Evolutionary conservation across 1,284 basidiomycete species (phyloP), one percentile per base, ranked within the genome.

Genomic region (Cryptococcus floricola): DNA sequence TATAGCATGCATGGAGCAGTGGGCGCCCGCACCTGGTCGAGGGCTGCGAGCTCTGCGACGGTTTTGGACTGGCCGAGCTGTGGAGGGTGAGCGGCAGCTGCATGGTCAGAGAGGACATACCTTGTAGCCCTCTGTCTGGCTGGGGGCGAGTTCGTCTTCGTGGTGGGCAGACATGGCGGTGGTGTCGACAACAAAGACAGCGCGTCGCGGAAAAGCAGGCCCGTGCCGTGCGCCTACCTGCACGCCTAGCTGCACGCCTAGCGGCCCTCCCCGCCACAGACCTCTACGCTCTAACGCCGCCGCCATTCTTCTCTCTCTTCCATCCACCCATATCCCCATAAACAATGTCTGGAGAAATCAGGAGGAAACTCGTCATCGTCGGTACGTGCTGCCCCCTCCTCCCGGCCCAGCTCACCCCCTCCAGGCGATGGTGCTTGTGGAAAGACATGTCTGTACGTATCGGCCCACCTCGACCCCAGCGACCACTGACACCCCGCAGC

Each of bases 381-480:
- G 77, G 77, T 74, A 50, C 64, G 75, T 75, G 31, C 31, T 46
- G 28, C 28, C 37, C 8, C 19, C 27, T 19, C 25, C 41, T 13
- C 44, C 16, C n/a, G 16, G 25, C 27, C 13, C 38, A 34, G 31
- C 46, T 18, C 27, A 18, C n/a, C 12, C 8, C 19, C 14, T 16
- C 52, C 58, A 77, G 76, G 77, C 62, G 78, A 79, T 68, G 78
- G 78, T 75, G 78, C 81, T 62, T 81, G 80, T 67, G 80, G 80
- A 68, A 81, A 82, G 75, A 82, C 81, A 58, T 82, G 81, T 78
- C 76, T 82, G 68, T 75, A 54, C 68, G 71, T 71, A 41, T 5
- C 4, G 14, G 25, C 31, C 34, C 25, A 16, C 25, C 41, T 39
- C 28, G 10, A 18, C 27, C 31, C 50, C 38, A 39, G 16, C 14